Evolutionary conservation across 257 asterid genomes (phyloP).

Genomic region (Vinca minor): DNA sequence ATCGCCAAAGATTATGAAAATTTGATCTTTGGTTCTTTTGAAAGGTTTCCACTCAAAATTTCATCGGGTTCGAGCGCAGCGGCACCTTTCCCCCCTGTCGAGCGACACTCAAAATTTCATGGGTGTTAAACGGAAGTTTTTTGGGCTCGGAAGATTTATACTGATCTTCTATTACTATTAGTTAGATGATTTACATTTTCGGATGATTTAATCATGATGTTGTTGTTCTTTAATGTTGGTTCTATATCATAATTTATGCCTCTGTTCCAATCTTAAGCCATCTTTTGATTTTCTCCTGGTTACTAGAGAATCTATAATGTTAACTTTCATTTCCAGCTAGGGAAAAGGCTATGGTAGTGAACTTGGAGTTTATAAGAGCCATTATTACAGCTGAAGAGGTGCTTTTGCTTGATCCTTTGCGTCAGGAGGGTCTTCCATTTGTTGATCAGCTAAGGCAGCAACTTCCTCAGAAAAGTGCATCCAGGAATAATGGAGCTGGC

Average conservation of each 20-base stretch:
- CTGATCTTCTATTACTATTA: background rate
- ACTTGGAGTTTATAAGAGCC: conserved; percentile 89
- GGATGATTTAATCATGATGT: too few relatives aligned
- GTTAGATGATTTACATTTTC: background rate
- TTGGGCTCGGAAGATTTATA: conserved; percentile 1
- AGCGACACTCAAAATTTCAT: too few relatives aligned
- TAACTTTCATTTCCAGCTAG: conserved; percentile 51
- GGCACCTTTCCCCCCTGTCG: too few relatives aligned
- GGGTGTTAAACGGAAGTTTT: background rate
- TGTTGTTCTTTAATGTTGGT: background rate
- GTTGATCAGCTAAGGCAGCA: conserved; percentile 91
- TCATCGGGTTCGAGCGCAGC: background rate
- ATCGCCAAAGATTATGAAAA: background rate
- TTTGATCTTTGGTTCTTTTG: background rate
- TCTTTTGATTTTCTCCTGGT: background rate
- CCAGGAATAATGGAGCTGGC: conserved; percentile 25
- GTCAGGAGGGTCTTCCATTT: conserved; percentile 95
- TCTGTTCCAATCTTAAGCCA: background rate
- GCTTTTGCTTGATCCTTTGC: conserved; percentile 82
- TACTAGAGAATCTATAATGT: background rate
- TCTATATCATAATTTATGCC: background rate
- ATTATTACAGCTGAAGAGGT: conserved; percentile 94
- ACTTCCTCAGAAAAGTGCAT: conserved; percentile 44
- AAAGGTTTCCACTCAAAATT: background rate
- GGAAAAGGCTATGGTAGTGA: conserved; percentile 96